Base-by-base conservation (phyloP, 2,329 filamentous ascomycete species). In the Hymenoscyphus albidus region DNA sequence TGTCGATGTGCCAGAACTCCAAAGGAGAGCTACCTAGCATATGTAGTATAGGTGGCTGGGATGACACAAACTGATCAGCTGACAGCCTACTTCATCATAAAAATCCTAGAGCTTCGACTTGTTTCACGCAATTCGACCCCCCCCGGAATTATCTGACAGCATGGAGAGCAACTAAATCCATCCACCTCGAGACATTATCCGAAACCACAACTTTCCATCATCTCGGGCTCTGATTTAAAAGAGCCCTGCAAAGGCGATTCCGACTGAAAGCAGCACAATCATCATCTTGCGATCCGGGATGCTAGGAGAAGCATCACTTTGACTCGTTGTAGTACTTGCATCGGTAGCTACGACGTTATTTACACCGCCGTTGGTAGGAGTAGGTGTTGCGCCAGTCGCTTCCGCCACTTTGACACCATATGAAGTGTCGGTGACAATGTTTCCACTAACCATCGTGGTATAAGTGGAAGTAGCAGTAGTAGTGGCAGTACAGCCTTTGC, bases 351-450 rank as follows among this genome's bases (percentile, higher is more conserved):
- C 14, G n/a, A 27, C 32, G 55, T 13, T 38, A 18, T 14, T 16
- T 13, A 35, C 35, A 35, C 35, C 35, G 5, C 35, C 35, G 35
- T 35, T 35, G 35, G 55, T 57, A 57, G 5, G 12, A 7, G 55
- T 57, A n/a, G 16, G 16, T n/a, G 27, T n/a, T 35, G 27, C 32
- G 3, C 55, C 27, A 5, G 60, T 56, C 32, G 10, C 57, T 18
- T 67, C 57, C 22, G 65, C 65, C 39, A 67, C 65, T 35, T 63
- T 62, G 13, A 67, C 40, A 7, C 62, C 65, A 40, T 59, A 65
- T 32, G 60, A 42, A 12, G 61, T 63, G 22, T 48, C 58, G 2
- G 65, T 67, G 27, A 62, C 55, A 7, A 57, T 59, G 18, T 57
- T 59, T 16, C 61, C 63, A 56, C 63, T 48, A 5, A 32, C 22